Percentiles rank a stretch among this genome's conserved stretches.
phyloP scores from a whole-genome alignment of 2,329 filamentous ascomycete genomes.

The Colletotrichum falcatum region DNA sequence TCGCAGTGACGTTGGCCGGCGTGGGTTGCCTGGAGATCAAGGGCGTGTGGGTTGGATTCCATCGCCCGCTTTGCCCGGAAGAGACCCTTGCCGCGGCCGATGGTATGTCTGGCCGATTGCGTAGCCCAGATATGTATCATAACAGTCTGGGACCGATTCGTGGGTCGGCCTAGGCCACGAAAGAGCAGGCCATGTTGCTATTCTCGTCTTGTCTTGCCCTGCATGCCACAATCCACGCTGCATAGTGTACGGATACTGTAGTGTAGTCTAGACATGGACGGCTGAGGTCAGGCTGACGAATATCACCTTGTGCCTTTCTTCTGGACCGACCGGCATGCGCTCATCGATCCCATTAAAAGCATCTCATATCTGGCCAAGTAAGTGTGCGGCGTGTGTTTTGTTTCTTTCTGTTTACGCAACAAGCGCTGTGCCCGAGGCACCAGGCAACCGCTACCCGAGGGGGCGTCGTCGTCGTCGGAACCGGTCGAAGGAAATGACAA shows the following conservation, averaged over 20 bases:
- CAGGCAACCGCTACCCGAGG: constrained; percentile 8
- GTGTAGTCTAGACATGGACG: no score
- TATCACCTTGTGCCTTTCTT: constrained; percentile 20
- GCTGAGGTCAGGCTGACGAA: constrained; percentile 2
- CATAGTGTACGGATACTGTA: background rate
- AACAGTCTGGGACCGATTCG: constrained; percentile 17
- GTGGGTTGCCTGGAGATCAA: constrained; percentile 5
- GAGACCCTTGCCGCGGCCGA: constrained; percentile 11
- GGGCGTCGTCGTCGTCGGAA: background rate
- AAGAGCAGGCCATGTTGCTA: constrained; percentile 29
- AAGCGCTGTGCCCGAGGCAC: constrained; percentile 13
- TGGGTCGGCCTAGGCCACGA: constrained; percentile 27
- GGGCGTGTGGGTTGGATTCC: background rate
- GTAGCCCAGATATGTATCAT: constrained; percentile 1
- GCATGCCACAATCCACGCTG: constrained; percentile 22
- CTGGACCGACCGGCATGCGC: constrained; percentile 7
- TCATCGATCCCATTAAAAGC: constrained; percentile 5
- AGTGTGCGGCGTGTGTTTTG: constrained; percentile 8
- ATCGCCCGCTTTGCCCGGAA: constrained; percentile 10
- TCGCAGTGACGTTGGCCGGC: constrained; percentile 9
- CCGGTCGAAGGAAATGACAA: constrained; percentile 13
- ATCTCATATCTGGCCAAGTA: constrained; percentile 9
- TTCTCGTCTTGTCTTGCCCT: constrained; percentile 28
- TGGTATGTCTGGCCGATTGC: constrained; percentile 18
- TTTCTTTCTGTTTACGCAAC: background rate